phyloP scores from a whole-genome alignment of 225 moss, liverwort and hornwort species.

The Pseudisothecium myosuroides region DNA sequence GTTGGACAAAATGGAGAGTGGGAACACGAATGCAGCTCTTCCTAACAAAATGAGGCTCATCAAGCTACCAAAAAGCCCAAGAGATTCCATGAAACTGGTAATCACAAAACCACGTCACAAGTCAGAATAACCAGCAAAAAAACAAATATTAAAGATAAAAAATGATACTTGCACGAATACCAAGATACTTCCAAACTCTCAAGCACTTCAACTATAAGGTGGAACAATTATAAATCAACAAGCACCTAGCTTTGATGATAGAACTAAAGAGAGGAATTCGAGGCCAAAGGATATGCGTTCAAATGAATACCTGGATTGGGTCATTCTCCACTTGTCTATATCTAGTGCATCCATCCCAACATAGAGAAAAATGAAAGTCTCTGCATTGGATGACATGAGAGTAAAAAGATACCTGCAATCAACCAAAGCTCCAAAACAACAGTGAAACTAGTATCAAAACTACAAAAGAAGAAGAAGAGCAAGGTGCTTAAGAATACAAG shows the following conservation, averaged over 20 bases:
- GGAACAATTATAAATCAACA: neutral
- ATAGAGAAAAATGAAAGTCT: slow-evolving; percentile 86
- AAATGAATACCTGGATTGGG: slow-evolving; percentile 10
- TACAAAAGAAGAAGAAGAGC: neutral
- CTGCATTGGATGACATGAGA: slow-evolving; percentile 69
- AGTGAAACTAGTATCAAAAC: neutral
- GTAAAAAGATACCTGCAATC: slow-evolving; percentile 56
- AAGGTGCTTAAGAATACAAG: neutral
- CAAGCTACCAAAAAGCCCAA: neutral
- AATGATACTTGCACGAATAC: neutral
- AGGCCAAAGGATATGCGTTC: neutral
- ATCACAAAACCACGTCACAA: neutral
- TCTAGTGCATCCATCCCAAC: slow-evolving; percentile 97
- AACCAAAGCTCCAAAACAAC: neutral
- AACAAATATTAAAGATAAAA: neutral
- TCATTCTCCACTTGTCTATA: slow-evolving; percentile 61
- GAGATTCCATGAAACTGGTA: slow-evolving; percentile 20
- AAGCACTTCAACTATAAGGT: neutral
- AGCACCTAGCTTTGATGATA: neutral
- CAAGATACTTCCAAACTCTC: neutral
- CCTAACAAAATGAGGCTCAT: no score
- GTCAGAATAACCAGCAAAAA: neutral
- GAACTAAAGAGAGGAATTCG: neutral
- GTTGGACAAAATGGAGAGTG: no score
- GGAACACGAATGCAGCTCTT: no score